Evolutionary conservation across 352 stramenopile genomes (phyloP), one percentile per base, ranked within the genome.

Genomic region (Phytophthora pluvialis): DNA sequence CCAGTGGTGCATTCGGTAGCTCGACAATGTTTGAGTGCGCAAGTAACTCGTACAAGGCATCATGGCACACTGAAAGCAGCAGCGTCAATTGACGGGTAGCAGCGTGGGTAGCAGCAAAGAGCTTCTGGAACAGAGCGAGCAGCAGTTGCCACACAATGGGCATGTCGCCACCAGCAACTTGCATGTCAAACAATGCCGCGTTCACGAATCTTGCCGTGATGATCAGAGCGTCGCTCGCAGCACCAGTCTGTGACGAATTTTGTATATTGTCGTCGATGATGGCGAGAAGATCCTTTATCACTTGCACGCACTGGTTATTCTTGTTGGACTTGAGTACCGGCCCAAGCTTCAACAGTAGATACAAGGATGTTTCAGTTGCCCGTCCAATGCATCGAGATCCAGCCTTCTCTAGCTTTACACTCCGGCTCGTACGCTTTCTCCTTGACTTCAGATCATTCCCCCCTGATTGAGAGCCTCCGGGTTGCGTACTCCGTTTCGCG

Each of bases 261-360:
- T 35, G 35, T 15, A 49, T 51, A n/a, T 32, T 60, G 8, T 60
- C 55, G 8, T 60, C 55, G 8, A 81, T 10, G 10, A 89, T 50
- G 1, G 56, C 21, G 21, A 83, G 45, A 4, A 91, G 54, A 49
- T 88, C 73, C 28, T 84, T 78, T 40, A 90, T 61, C 21, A 68
- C 52, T 60, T 86, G 70, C 15, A 77, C 77, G 29, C 71, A 91
- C 59, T 86, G 78, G 44, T 89, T 90, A 39, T 63, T 77, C 26
- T 59, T 74, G 43, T 91, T 91, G 3, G 45, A 38, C 52, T 90
- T 91, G 39, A 91, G 15, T 18, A 72, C 44, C 0, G 54, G 44
- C 2, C 71, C 67, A 26, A 90, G 57, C 18, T 64, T 74, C 11
- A 64, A 69, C 4, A 91, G 58, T 8, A 91, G 36, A 43, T 78